Conservation (phyloP, 257 asterid species). For the Euphrasia confusa region DNA sequence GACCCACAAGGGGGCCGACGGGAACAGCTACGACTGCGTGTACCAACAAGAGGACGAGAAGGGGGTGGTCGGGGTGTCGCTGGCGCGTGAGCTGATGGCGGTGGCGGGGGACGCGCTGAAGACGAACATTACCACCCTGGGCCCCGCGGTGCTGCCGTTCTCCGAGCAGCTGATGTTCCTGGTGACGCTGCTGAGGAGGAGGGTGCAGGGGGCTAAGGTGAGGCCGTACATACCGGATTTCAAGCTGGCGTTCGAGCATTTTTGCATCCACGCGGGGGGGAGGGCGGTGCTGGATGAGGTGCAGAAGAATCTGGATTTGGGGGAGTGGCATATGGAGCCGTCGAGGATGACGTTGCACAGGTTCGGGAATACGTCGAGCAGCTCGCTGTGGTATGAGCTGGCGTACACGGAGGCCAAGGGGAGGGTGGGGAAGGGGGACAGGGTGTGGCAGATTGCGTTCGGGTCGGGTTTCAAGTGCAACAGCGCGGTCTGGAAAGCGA, state of each 20-base stretch:
- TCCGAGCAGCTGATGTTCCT: slow-evolving; percentile 51
- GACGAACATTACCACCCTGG: slow-evolving; percentile 49
- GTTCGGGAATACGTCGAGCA: slow-evolving; percentile 58
- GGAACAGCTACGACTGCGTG: slow-evolving; percentile 48
- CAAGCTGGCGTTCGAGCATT: slow-evolving; percentile 58
- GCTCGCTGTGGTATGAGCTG: slow-evolving; percentile 54
- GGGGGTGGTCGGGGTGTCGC: slow-evolving; percentile 40
- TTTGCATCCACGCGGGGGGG: slow-evolving; percentile 57
- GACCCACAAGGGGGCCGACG: slow-evolving; percentile 55
- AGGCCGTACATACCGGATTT: slow-evolving; percentile 60
- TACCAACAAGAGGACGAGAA: slow-evolving; percentile 50
- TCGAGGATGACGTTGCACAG: slow-evolving; percentile 58
- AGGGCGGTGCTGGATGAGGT: slow-evolving; percentile 53
- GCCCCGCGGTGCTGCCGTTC: slow-evolving; percentile 46
- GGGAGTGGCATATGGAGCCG: slow-evolving; percentile 63
- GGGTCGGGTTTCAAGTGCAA: slow-evolving; percentile 65
- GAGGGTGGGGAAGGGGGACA: slow-evolving; percentile 32
- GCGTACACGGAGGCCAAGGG: slow-evolving; percentile 49
- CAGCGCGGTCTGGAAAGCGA: slow-evolving; percentile 53
- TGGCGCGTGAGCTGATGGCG: slow-evolving; percentile 49
- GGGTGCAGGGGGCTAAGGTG: slow-evolving; percentile 31
- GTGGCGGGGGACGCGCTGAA: slow-evolving; percentile 51
- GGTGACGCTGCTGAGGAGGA: slow-evolving; percentile 32
- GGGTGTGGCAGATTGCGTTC: slow-evolving; percentile 59
- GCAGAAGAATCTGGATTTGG: slow-evolving; percentile 45